Evolutionary conservation across 106 monocot species (phyloP), one percentile per base, ranked within the genome.

Genomic region (Allium sativum): DNA sequence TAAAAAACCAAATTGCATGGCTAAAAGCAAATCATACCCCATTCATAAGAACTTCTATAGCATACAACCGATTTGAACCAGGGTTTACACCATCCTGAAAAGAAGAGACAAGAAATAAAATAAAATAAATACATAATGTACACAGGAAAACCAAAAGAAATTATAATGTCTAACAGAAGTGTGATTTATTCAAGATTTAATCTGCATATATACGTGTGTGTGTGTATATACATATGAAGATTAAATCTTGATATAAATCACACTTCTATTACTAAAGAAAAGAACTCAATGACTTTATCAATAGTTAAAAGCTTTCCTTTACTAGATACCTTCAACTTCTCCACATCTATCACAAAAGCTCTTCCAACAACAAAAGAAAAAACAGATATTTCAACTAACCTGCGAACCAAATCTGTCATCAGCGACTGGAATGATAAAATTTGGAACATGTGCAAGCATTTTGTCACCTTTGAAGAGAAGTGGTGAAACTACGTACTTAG

Each of bases 361-460:
- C 98, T 84, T 72, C 98, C 98, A 78, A 98, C 80, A 75, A 98
- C 98, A 83, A 98, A 98, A 82, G 92, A 85, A 79, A 98, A 98
- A 76, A 98, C 77, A 64, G 92, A 92, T 61, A 78, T 82, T 80
- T 98, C 98, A 56, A 98, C 88, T 83, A 88, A 92, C 78, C 98
- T 98, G 88, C 41, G 46, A 61, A 4, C 31, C 53, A 68, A 44
- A 68, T 14, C 70, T 20, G 47, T 66, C 3, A 52, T 53, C 17
- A 61, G 53, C 31, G 41, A 51, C 31, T 31, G 31, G 31, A 31
- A 31, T 5, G 31, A 3, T 31, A 31, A 31, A 31, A 3, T 41
- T 44, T 21, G 14, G 66, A 66, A 57, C 20, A 19, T 42, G 42
- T 42, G 12, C 59, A 11, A 43, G 17, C 40, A 59, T 11, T 56